phyloP scores from a whole-genome alignment of 23 red algal genomes.

The Gracilariopsis chorda region DNA sequence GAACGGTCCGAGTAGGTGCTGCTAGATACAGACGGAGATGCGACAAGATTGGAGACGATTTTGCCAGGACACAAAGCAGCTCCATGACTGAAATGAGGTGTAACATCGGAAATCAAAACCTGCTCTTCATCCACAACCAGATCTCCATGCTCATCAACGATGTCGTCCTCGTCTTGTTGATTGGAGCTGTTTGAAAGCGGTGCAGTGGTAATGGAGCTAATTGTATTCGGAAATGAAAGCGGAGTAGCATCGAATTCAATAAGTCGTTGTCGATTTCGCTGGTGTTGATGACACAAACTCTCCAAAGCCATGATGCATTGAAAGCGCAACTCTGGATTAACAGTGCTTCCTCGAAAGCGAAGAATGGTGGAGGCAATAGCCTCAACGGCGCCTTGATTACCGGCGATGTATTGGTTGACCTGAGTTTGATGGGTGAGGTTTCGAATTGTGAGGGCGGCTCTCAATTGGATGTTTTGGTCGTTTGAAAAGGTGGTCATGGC shows the following conservation, averaged over 20 bases:
- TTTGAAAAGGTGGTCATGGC: conserved; percentile 24
- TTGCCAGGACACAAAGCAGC: conserved; percentile 15
- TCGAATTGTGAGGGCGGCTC: conserved; percentile 3
- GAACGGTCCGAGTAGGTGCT: neutral
- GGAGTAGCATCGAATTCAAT: neutral
- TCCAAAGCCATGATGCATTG: conserved; percentile 48
- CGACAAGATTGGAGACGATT: neutral
- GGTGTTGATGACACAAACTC: conserved; percentile 23
- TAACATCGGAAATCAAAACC: neutral
- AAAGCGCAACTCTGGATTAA: neutral
- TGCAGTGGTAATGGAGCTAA: neutral
- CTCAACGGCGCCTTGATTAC: conserved; percentile 29
- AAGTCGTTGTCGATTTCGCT: conserved; percentile 29
- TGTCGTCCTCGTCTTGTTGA: neutral
- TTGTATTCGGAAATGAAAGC: neutral
- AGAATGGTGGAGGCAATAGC: conserved; percentile 25
- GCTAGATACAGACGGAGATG: conserved; percentile 14
- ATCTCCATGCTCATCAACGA: conserved; percentile 24
- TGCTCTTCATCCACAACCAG: conserved; percentile 38
- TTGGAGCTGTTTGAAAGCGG: neutral
- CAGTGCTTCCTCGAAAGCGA: neutral
- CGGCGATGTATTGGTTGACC: conserved; percentile 51
- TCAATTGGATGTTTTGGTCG: neutral
- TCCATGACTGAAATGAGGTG: conserved; percentile 25
- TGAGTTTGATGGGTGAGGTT: conserved; percentile 45